A percentile compares a stretch with the other conserved stretches of the same genome.
phyloP scores from a whole-genome alignment of 1,284 basidiomycete species.

The Serendipita sp. region DNA sequence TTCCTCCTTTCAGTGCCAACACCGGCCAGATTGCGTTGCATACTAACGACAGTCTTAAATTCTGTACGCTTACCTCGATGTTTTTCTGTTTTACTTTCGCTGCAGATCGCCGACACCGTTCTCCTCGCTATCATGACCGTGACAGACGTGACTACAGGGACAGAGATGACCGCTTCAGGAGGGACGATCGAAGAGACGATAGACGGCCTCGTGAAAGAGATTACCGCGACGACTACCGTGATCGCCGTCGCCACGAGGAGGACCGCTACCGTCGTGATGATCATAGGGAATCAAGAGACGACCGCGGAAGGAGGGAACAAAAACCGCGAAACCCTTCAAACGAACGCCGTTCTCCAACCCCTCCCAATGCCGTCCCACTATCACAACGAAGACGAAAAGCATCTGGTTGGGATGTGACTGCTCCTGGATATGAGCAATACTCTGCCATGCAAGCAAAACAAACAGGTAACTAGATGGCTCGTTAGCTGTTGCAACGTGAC shows the following conservation, averaged over 20 bases:
- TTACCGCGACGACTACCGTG: conserved; percentile 27
- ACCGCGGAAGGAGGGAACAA: conserved; percentile 25
- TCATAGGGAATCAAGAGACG: conserved; percentile 16
- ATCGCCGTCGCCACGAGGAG: conserved; percentile 31
- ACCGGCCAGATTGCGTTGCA: conserved; percentile 8
- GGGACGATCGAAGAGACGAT: conserved; percentile 17
- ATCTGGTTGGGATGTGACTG: conserved; percentile 91
- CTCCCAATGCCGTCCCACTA: conserved; percentile 68
- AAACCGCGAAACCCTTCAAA: conserved; percentile 49
- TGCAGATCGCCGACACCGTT: conserved; percentile 16
- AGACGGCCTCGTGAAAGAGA: conserved; percentile 15
- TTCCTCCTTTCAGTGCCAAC: conserved; percentile 9
- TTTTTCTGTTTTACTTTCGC: conserved; percentile 11
- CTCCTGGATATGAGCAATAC: conserved; percentile 90
- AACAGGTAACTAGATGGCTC: conserved; percentile 48
- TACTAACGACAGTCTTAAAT: conserved; percentile 12
- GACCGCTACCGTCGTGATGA: conserved; percentile 23
- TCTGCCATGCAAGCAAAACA: conserved; percentile 92
- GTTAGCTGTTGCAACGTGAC: background rate
- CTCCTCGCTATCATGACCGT: conserved; percentile 15
- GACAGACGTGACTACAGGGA: conserved; percentile 12
- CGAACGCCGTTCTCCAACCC: conserved; percentile 78
- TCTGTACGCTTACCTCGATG: conserved; percentile 11
- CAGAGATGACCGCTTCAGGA: conserved; percentile 16
- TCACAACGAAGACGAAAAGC: conserved; percentile 76